Base-by-base conservation (phyloP, 2,329 filamentous ascomycete species). In the Botryotinia calthae region DNA sequence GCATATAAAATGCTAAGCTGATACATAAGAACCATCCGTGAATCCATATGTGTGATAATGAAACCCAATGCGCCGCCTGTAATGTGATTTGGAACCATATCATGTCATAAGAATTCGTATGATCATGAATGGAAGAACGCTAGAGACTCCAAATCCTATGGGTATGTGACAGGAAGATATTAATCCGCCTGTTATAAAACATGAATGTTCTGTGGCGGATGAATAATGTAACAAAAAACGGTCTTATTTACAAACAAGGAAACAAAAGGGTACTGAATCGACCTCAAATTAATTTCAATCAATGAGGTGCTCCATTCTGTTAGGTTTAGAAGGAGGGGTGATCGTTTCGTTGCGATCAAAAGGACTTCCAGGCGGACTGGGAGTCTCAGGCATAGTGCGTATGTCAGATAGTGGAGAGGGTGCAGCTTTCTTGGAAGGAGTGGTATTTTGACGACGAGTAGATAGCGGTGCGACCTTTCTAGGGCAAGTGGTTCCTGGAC, bases 81-180 rank as follows among this genome's bases (percentile, higher is more conserved):
- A 51, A 72, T 61, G 56, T 56, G 46, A 59, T 54, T 65, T 42
- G 25, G 44, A 64, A 48, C 68, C 42, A 70, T 58, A 31, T n/a
- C 18, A 71, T 71, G 59, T 54, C 69, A 44, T 71, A 14, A 28
- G 44, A 51, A 42, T 67, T 67, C 54, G 40, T 64, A 72, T 64
- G 63, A 61, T 42, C 40, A 67, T 48, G 68, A 40, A 66, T 72
- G 40, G 54, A 71, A 66, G n/a, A 71, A 71, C 69, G 59, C 69
- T 59, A 22, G 40, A 63, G 54, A 73, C 51, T 44, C 72, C 42
- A 56, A 48, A 65, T 20, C 37, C 46, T 56, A 31, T 40, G 25
- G 58, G 12, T 28, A 42, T 48, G 9, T 42, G 34, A 67, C 28
- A 31, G 34, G 34, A 67, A 67, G 34, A 67, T 56, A 25, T n/a